Evolutionary conservation across 1,284 basidiomycete species (phyloP).

Genomic region (Sporisorium reilianum): DNA sequence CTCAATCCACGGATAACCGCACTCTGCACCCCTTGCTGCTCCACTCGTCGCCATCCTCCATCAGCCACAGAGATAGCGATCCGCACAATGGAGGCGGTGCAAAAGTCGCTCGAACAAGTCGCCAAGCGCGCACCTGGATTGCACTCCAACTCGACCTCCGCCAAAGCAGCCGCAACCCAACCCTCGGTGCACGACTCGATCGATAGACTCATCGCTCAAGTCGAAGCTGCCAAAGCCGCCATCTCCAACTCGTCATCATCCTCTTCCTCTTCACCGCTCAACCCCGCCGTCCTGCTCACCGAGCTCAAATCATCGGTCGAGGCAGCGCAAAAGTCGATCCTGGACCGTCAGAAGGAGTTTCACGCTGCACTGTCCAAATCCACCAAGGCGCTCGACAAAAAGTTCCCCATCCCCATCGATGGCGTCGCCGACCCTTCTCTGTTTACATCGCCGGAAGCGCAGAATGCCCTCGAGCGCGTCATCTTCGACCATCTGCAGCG

Average conservation of each 20-base stretch:
- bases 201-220: slow-evolving; percentile 52
- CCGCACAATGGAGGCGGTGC: slow-evolving; percentile 60
- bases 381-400: slow-evolving; percentile 59
- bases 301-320: slow-evolving; percentile 48
- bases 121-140: slow-evolving; percentile 49
- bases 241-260: slow-evolving; percentile 20
- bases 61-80: neutral
- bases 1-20: neutral
- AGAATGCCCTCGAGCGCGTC: slow-evolving; percentile 52
- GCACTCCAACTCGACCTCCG: slow-evolving; percentile 36
- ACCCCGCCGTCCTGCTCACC: slow-evolving; percentile 23
- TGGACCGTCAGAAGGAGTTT: slow-evolving; percentile 59
- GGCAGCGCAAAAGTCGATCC: slow-evolving; percentile 46
- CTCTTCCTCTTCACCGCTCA: slow-evolving; percentile 8
- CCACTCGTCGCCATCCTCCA: neutral
- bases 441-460: slow-evolving; percentile 47
- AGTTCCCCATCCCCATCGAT: slow-evolving; percentile 58
- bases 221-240: slow-evolving; percentile 52
- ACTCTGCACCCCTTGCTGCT: neutral
- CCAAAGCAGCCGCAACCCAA: slow-evolving; percentile 28
- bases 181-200: slow-evolving; percentile 56
- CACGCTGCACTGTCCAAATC: slow-evolving; percentile 58
- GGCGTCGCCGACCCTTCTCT: slow-evolving; percentile 55
- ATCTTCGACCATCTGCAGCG: slow-evolving; percentile 61
- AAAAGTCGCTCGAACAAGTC: slow-evolving; percentile 58